Percentiles rank a stretch among this genome's conserved stretches.
Conservation (phyloP, 208 protist genomes). For the Trypanosoma scelopori region DNA sequence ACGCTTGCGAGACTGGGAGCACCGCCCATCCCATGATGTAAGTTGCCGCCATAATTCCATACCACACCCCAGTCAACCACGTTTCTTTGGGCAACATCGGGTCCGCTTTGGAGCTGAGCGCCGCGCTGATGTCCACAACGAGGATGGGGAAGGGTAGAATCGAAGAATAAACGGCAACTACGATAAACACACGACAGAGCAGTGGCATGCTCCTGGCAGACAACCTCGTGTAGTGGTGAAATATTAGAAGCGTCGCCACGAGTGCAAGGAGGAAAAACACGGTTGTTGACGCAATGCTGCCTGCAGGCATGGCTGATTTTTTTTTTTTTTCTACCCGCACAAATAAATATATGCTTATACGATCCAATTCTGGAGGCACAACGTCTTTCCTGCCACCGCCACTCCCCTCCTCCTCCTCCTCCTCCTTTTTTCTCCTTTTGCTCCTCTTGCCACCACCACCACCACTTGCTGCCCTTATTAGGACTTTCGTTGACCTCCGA, state of each 20-base stretch:
- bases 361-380: neutral
- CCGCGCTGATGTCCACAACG: conserved; percentile 83
- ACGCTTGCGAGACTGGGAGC: conserved; percentile 85
- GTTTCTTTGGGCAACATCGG: conserved; percentile 23
- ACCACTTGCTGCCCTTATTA: no score
- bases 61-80: conserved; percentile 85
- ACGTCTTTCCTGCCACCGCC: no score
- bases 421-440: no score
- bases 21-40: conserved; percentile 87
- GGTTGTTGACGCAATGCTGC: conserved; percentile 54
- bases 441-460: no score
- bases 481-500: no score
- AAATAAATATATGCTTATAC: conserved; percentile 16
- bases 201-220: conserved; percentile 71
- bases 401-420: no score
- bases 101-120: conserved; percentile 36
- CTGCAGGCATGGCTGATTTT: conserved; percentile 34
- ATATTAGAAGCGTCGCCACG: conserved; percentile 47
- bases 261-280: conserved; percentile 76
- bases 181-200: conserved; percentile 61
- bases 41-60: conserved; percentile 79
- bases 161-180: conserved; percentile 77
- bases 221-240: conserved; percentile 79
- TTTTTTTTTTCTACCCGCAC: neutral
- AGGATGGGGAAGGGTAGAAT: conserved; percentile 85